Evolutionary conservation across 2,329 filamentous ascomycete genomes (phyloP).

Genomic region (Colletotrichum sp.): DNA sequence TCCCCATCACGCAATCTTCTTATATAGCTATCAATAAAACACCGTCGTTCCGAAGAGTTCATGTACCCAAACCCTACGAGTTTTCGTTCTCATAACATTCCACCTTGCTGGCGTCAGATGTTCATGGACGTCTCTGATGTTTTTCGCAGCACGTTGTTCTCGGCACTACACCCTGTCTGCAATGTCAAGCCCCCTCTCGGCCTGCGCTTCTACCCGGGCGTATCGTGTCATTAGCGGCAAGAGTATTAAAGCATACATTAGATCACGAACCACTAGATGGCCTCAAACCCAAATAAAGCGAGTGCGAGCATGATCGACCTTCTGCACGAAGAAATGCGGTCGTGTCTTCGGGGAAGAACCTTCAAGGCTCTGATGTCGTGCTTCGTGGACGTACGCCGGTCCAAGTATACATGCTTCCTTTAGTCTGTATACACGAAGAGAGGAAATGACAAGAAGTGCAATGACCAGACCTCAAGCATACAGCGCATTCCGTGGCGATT

Average conservation of each 20-base stretch:
- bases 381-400: neutral
- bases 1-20: no score
- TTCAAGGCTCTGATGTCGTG: accelerated
- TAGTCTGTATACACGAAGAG: neutral
- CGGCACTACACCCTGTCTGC: accelerated
- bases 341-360: neutral
- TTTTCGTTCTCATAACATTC: accelerated
- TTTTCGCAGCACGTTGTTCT: neutral
- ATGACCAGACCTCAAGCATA: neutral
- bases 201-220: neutral
- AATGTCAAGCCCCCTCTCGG: neutral
- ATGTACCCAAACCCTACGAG: accelerated
- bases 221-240: accelerated
- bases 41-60: accelerated
- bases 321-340: accelerated
- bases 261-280: neutral
- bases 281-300: accelerated
- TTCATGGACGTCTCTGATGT: accelerated
- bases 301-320: neutral
- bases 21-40: no score
- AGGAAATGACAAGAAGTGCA: neutral
- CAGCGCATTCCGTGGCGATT: neutral
- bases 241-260: neutral
- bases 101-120: accelerated
- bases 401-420: neutral